Percentiles rank a stretch among this genome's conserved stretches.
These are phyloP conservation scores for Pestalotiopsis fici DNA, from an alignment of 2,329 filamentous ascomycete genomes.

Conservation along the genomic window DNA sequence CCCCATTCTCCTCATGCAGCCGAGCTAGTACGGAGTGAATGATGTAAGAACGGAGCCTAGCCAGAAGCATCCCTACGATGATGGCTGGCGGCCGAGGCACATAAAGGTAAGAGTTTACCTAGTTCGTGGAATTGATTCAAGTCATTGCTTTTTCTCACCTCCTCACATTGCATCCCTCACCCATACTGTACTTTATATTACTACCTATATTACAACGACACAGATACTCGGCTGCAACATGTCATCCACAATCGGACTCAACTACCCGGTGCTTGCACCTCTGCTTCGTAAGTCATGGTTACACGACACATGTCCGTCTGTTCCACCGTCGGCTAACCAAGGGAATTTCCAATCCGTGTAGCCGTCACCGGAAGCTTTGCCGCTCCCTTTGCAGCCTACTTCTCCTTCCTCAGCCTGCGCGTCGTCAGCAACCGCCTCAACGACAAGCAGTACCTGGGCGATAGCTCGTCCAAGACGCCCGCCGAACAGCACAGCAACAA, in stretches of 20 bases:
- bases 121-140: background rate
- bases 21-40: background rate
- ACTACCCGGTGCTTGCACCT: slow-evolving; percentile 14
- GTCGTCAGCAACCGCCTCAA: slow-evolving; percentile 25
- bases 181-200: background rate
- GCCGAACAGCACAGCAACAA: slow-evolving; percentile 15
- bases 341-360: slow-evolving; percentile 9
- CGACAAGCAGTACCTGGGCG: slow-evolving; percentile 26
- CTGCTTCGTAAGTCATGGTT: slow-evolving; percentile 4
- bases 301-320: background rate
- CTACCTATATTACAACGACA: no score
- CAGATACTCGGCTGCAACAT: background rate
- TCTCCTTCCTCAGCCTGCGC: slow-evolving; percentile 26
- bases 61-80: background rate
- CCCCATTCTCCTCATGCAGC: background rate
- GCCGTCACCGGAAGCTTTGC: slow-evolving; percentile 31
- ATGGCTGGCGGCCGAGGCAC: background rate
- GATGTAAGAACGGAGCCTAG: slow-evolving; percentile 1
- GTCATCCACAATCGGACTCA: slow-evolving; percentile 10
- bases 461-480: slow-evolving; percentile 20
- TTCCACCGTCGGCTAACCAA: background rate
- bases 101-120: background rate
- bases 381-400: slow-evolving; percentile 32
- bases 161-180: background rate
- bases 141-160: background rate